Evolutionary conservation across 805 yeast genomes (phyloP), one percentile per base, ranked within the genome.

Genomic region (Myxozyma lipomycoides): DNA sequence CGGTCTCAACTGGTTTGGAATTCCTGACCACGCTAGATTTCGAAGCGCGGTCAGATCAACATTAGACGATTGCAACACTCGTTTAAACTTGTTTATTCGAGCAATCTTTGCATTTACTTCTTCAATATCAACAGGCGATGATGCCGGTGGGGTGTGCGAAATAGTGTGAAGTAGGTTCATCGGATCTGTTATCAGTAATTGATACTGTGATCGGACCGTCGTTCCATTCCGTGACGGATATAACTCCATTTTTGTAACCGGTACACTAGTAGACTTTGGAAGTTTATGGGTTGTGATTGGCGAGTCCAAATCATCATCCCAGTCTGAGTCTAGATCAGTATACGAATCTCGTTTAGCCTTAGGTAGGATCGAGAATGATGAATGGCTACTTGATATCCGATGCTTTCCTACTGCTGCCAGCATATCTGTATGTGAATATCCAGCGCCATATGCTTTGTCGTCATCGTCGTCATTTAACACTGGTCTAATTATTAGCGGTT

Each of bases 11-110:
- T 82, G 83, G 10, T 77, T 70, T 0, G 98, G 98, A 4, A 93
- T 79, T 1, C 99, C 98, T 61, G 90, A 85, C 98, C 98, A 93
- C 17, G 96, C 78, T 45, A 89, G 75, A 63, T 84, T 81, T 55
- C 87, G 77, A 47, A 93, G 73, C 45, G 83, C 89, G 43, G 74
- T 75, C 51, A 86, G 66, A 58, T 87, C 86, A 34, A 90, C 80
- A 17, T 72, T 73, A 7, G 73, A 66, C 18, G 74, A 71, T 35
- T 72, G 73, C 30, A 91, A 67, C 2, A 87, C 73, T 26, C 74
- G 73, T 48, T 82, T 83, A 66, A 89, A 88, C 65, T 81, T 81
- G 43, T 76, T 70, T 60, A 83, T 82, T 49, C 86, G 76, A 17
- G 83, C 74, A 41, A 80, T 74, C 35, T 78, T 71, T 32, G 85